Conservation (phyloP, 2,329 filamentous ascomycete species). For the Fusarium chaquense region DNA sequence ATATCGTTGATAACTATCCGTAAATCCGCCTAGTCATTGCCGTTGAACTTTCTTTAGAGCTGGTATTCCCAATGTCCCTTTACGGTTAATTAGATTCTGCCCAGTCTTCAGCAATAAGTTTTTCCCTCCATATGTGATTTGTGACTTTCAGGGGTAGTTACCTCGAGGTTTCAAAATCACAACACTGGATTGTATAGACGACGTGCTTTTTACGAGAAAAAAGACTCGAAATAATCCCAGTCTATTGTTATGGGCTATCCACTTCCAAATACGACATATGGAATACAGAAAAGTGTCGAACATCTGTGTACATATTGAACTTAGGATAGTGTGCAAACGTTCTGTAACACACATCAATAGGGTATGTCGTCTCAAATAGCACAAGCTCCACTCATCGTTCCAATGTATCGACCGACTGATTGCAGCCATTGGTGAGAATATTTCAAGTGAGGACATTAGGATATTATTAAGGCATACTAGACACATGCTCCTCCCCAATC, state of each 20-base stretch:
- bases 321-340: not conserved
- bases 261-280: not conserved
- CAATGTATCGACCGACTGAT: not conserved
- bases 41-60: not conserved
- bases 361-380: not conserved
- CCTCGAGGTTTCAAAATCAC: not conserved
- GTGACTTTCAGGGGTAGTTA: not conserved
- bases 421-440: not conserved
- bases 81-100: not conserved
- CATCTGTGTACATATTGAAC: not conserved
- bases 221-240: not conserved
- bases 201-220: too few species aligned
- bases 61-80: not conserved
- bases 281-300: not conserved
- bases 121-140: not conserved
- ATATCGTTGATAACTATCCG: not conserved
- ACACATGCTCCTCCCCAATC: not conserved
- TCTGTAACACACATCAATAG: not conserved
- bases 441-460: not conserved
- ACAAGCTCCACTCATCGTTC: not conserved
- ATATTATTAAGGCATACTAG: constrained; percentile 23
- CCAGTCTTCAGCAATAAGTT: not conserved
- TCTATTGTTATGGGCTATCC: not conserved
- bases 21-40: not conserved
- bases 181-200: not conserved